Base-by-base conservation (phyloP, 768 basidiomycete species). In the Termitomyces sp. region DNA sequence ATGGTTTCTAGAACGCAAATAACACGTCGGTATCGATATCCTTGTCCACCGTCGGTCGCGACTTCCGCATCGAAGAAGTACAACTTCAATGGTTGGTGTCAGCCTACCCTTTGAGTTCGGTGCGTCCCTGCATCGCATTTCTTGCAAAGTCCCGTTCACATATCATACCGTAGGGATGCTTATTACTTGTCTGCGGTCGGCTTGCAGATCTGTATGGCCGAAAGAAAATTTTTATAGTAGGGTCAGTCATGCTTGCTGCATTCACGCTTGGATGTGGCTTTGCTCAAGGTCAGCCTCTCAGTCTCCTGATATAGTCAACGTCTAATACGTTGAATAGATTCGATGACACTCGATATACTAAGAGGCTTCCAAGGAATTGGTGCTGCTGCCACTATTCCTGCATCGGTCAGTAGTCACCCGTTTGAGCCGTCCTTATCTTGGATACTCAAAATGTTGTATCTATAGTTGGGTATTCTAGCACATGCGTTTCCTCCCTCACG, bases 301-400 rank as follows among this genome's bases (percentile, higher is more conserved):
- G 14, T 39, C 12, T 32, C 6, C 10, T 7, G 13, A 12, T 5
- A 5, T 8, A n/a, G 2, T 16, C n/a, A 10, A 8, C 22, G 27
- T 39, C 24, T 42, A 34, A 30, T 26, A n/a, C 33, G 26, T 0
- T 58, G 13, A n/a, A 0, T 47, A 88, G 87, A 83, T 63, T 76
- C 79, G 8, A 69, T 87, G 8, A 80, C 82, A 0, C 72, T 97
- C 36, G 82, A 86, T 60, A 70, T 95, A 16, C 76, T 94, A 16
- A 80, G 95, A 57, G 95, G 82, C 0, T 69, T 93, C 18, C 89
- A 93, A 62, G 94, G 94, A 2, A 73, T 88, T n/a, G 94, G 91
- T 1, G 81, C 81, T 0, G 89, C 92, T 0, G 91, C 91, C 0
- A 80, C 80, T 5, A 83, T 92, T 16, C 91, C 91, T 5, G 82